A percentile compares a stretch with the other conserved stretches of the same genome.
These are phyloP conservation scores for Leccinum subrobustum DNA, from an alignment of 1,284 basidiomycete genomes.

Conservation along the genomic window DNA sequence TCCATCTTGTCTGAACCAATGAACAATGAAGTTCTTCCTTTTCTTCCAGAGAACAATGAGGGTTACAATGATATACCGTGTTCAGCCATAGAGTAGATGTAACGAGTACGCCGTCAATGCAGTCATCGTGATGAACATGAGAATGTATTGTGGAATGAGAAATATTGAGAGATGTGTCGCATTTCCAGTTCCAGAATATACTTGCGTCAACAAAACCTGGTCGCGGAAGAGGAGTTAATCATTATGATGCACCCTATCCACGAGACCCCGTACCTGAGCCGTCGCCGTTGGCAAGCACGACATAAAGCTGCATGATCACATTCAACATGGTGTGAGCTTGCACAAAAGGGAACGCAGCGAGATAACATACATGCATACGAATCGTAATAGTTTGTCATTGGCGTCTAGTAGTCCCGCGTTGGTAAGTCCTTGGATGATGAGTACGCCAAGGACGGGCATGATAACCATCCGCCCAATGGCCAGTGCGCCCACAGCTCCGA, in stretches of 20 bases:
- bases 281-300: conserved; percentile 68
- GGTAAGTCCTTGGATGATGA: conserved; percentile 56
- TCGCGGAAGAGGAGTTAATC: not conserved
- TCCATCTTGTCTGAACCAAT: not conserved
- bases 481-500: conserved; percentile 62
- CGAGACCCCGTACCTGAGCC: conserved; percentile 42
- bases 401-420: conserved; percentile 47
- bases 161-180: conserved; percentile 62
- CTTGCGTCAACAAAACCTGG: conserved; percentile 63
- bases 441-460: conserved; percentile 67
- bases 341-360: not conserved
- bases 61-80: not conserved
- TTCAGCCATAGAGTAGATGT: conserved; percentile 44
- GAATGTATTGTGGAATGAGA: conserved; percentile 63
- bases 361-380: conserved; percentile 65
- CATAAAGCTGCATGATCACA: conserved; percentile 46
- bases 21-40: not conserved
- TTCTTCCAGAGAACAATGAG: not conserved
- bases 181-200: conserved; percentile 63
- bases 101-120: conserved; percentile 57
- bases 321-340: not conserved
- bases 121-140: conserved; percentile 66
- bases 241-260: not conserved
- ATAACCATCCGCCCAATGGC: conserved; percentile 66
- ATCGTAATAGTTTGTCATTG: conserved; percentile 62